Evolutionary conservation across 129 eudicot genomes (phyloP).

Genomic region (Flaveria sonorensis): DNA sequence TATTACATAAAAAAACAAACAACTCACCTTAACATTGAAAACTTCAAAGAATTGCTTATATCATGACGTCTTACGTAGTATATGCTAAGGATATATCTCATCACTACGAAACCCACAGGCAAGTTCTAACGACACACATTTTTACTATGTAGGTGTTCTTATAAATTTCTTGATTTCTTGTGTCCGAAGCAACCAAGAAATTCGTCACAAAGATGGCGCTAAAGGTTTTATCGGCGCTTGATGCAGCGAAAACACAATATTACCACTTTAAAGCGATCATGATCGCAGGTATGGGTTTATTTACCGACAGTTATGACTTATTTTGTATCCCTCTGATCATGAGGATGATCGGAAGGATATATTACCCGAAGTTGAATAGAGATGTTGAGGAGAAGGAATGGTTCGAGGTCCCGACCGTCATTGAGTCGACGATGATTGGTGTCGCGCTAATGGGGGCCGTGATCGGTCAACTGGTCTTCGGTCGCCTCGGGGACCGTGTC

Average conservation of each 20-base stretch:
- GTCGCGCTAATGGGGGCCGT: conserved; percentile 47
- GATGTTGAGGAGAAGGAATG: background rate
- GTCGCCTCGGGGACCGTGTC: conserved; percentile 46
- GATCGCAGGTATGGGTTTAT: conserved; percentile 63
- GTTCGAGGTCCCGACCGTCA: conserved; percentile 26
- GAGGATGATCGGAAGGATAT: conserved; percentile 43
- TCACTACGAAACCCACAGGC: conserved; percentile 28
- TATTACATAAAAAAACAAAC: conserved; percentile 10
- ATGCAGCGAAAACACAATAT: conserved; percentile 46
- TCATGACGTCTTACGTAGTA: conserved; percentile 14
- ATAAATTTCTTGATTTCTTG: background rate
- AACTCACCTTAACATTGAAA: conserved; percentile 1
- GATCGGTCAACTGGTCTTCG: conserved; percentile 47
- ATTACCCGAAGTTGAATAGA: conserved; percentile 25
- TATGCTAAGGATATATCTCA: conserved; percentile 30
- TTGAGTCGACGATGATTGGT: conserved; percentile 34
- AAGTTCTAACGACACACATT: conserved; percentile 8
- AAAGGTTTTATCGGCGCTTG: conserved; percentile 49
- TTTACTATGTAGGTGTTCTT: background rate
- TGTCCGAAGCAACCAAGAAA: background rate
- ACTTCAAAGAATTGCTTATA: background rate
- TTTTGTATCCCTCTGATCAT: conserved; percentile 53
- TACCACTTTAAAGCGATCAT: conserved; percentile 60
- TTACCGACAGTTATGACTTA: conserved; percentile 54
- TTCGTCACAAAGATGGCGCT: conserved; percentile 23